Evolutionary conservation across 2,329 filamentous ascomycete genomes (phyloP).

Genomic region (Calonectria pauciramosa): DNA sequence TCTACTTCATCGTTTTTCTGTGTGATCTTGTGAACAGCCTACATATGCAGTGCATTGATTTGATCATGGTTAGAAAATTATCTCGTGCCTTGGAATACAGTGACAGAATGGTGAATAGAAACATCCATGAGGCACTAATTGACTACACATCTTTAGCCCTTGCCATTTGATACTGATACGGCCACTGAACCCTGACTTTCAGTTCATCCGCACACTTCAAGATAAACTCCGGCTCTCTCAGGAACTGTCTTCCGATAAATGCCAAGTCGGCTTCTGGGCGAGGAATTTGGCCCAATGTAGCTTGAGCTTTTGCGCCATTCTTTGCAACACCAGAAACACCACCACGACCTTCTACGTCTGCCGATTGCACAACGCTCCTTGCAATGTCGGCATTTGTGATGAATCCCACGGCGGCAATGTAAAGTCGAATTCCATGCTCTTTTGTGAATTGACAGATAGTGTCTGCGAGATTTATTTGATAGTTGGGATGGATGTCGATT

Average conservation of each 20-base stretch:
- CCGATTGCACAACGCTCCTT: not conserved
- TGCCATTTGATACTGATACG: constrained; percentile 6
- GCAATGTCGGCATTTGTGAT: not conserved
- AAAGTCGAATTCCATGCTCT: not conserved
- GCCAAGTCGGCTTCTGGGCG: not conserved
- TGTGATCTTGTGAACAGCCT: too few species aligned
- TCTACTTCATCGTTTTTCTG: too few species aligned
- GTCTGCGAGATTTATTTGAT: constrained; percentile 79
- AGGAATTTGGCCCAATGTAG: too few species aligned
- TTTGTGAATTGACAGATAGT: constrained; percentile 61
- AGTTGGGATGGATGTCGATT: constrained; percentile 72
- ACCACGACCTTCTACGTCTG: not conserved
- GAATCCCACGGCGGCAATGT: constrained; percentile 1
- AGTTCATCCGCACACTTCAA: not conserved
- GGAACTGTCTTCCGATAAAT: constrained; percentile 1
- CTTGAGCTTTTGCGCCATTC: not conserved
- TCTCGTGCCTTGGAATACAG: too few species aligned
- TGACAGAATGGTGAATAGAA: not conserved
- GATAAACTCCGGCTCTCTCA: not conserved
- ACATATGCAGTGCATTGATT: too few species aligned
- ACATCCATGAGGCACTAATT: not conserved
- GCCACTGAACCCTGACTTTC: not conserved
- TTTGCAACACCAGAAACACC: not conserved
- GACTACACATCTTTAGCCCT: not conserved
- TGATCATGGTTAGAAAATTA: too few species aligned